Evolutionary conservation across 2,329 filamentous ascomycete genomes (phyloP).

Genomic region (Diaporthe vexans): DNA sequence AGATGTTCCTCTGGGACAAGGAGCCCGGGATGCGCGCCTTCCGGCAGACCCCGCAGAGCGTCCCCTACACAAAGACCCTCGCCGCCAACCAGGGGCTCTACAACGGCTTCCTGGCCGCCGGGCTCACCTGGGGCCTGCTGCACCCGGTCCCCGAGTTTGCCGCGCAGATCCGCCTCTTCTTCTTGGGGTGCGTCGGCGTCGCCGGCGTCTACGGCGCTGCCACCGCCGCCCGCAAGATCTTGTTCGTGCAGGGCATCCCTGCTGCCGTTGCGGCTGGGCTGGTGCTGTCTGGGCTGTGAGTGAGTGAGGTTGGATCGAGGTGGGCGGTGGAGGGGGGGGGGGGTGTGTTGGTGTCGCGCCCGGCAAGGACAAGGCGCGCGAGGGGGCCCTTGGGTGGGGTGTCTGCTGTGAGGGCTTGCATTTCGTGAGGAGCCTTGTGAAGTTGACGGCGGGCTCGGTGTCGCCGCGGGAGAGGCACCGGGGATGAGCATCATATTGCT

Average conservation of each 20-base stretch:
- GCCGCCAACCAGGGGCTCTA: conserved; percentile 67
- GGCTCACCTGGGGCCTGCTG: conserved; percentile 61
- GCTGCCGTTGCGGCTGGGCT: conserved; percentile 44
- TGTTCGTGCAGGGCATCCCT: conserved; percentile 59
- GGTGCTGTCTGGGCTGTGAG: conserved; percentile 6
- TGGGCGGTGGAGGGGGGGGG: background rate
- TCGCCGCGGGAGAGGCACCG: background rate
- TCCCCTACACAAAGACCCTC: conserved; percentile 58
- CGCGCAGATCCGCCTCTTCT: conserved; percentile 61
- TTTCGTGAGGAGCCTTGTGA: background rate
- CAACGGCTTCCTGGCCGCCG: conserved; percentile 66
- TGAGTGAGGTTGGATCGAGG: background rate
- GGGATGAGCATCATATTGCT: no score
- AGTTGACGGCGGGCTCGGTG: background rate
- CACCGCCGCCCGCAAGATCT: conserved; percentile 57
- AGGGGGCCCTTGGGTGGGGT: background rate
- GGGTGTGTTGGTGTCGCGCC: background rate
- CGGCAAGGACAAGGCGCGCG: background rate
- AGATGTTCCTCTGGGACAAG: conserved; percentile 65
- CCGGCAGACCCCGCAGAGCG: conserved; percentile 59
- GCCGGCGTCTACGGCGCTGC: conserved; percentile 61
- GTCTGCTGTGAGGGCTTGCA: background rate
- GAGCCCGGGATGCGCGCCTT: conserved; percentile 61
- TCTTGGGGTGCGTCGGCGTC: conserved; percentile 59
- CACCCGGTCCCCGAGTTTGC: conserved; percentile 60